Conservation (phyloP, 1,284 basidiomycete genomes). For the Moesziomyces antarcticus region DNA sequence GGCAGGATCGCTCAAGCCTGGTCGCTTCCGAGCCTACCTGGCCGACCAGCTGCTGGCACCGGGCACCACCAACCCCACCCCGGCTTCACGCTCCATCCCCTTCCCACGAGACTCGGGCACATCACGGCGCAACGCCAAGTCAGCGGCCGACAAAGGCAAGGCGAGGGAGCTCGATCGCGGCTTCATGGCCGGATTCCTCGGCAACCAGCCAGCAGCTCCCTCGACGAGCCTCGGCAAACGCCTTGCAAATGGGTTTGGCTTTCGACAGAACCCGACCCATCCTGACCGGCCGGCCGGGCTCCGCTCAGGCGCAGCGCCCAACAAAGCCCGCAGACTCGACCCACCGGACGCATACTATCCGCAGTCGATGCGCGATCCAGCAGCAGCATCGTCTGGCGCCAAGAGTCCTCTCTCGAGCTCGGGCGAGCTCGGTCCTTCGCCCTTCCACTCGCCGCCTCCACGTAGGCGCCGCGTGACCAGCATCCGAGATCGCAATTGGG, state of each 20-base stretch:
- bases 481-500: constrained; percentile 41
- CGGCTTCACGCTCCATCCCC: constrained; percentile 26
- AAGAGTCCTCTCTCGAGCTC: constrained; percentile 7
- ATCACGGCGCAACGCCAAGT: constrained; percentile 9
- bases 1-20: constrained; percentile 49
- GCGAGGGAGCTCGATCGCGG: constrained; percentile 15
- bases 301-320: constrained; percentile 2
- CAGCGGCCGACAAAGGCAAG: constrained; percentile 29
- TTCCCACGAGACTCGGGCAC: constrained; percentile 24
- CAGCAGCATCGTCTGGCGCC: background rate
- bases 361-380: constrained; percentile 4
- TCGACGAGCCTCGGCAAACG: constrained; percentile 37
- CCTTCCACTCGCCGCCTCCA: constrained; percentile 30
- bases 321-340: constrained; percentile 8
- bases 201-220: constrained; percentile 7
- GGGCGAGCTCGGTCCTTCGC: constrained; percentile 26
- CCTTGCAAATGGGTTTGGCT: constrained; percentile 31
- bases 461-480: constrained; percentile 40
- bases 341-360: constrained; percentile 17
- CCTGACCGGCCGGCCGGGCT: constrained; percentile 2
- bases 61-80: background rate
- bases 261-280: constrained; percentile 20
- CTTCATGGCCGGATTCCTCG: constrained; percentile 33
- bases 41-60: constrained; percentile 37
- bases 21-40: constrained; percentile 47